A percentile compares a stretch with the other conserved stretches of the same genome.
Conservation (phyloP, 306 rosid genomes). For the Dryas octopetala region DNA sequence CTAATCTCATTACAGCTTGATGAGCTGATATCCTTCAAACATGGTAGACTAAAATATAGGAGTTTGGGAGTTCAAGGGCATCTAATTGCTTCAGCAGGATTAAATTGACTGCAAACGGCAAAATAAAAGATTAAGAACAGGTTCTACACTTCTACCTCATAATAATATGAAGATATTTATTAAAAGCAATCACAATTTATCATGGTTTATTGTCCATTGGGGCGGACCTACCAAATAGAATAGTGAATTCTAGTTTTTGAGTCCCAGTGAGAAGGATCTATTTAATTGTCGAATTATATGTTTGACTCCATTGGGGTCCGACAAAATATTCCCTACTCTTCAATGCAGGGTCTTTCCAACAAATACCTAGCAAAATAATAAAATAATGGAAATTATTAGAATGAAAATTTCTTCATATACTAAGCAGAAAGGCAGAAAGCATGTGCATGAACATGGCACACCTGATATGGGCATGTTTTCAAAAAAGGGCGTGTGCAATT, state of each 20-base stretch:
- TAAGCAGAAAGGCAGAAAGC: conserved; percentile 15
- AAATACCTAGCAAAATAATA: conserved; percentile 21
- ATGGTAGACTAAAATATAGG: background rate
- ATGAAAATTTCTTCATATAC: conserved; percentile 23
- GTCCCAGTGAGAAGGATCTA: conserved; percentile 23
- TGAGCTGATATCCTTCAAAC: conserved; percentile 2
- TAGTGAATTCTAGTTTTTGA: conserved; percentile 19
- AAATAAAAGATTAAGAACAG: background rate
- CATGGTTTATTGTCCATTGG: background rate
- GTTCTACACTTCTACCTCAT: background rate
- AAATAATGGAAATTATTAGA: conserved; percentile 25
- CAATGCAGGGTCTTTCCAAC: conserved; percentile 27
- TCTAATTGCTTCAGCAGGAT: background rate
- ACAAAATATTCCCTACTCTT: conserved; percentile 27
- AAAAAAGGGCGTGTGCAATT: conserved; percentile 18
- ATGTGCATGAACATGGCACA: conserved; percentile 28
- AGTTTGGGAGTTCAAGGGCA: background rate
- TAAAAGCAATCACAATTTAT: conserved; percentile 1
- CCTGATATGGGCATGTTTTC: conserved; percentile 6
- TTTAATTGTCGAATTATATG: conserved; percentile 35
- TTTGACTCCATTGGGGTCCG: conserved; percentile 26
- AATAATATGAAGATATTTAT: conserved; percentile 1
- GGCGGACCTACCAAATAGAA: conserved; percentile 29
- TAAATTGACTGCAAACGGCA: background rate
- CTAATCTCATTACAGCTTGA: background rate